Evolutionary conservation across 805 yeast species (phyloP).

Genomic region (Deakozyma indianensis): DNA sequence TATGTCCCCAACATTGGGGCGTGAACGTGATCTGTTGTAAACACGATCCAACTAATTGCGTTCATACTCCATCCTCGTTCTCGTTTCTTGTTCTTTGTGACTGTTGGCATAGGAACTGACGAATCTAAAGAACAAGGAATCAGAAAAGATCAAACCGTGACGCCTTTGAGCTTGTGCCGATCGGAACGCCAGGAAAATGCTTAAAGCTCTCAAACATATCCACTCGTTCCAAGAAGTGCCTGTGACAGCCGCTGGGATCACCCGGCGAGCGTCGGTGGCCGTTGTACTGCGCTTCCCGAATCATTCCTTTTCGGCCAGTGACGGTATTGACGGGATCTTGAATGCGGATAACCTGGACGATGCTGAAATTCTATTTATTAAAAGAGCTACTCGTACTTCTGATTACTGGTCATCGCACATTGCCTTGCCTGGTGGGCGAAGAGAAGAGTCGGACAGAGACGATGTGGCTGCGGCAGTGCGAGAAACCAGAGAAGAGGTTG

Average conservation of each 20-base stretch:
- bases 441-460: slow-evolving; percentile 21
- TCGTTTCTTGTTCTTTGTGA: no score
- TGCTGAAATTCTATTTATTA: slow-evolving; percentile 24
- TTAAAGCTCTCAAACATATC: slow-evolving; percentile 5
- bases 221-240: slow-evolving; percentile 6
- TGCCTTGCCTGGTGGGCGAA: slow-evolving; percentile 27
- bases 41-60: no score
- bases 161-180: no score
- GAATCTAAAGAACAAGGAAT: no score
- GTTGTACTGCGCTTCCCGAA: slow-evolving; percentile 12
- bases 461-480: slow-evolving; percentile 23
- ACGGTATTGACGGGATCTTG: not conserved
- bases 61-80: no score
- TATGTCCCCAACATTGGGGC: no score
- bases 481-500: slow-evolving; percentile 26
- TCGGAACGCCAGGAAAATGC: not conserved
- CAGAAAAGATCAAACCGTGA: no score
- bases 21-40: no score
- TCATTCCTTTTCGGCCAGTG: slow-evolving; percentile 1
- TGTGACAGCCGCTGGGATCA: slow-evolving; percentile 5
- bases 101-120: no score
- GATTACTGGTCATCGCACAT: slow-evolving; percentile 29
- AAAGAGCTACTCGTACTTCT: slow-evolving; percentile 19
- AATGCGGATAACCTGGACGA: slow-evolving; percentile 2
- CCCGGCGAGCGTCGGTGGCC: slow-evolving; percentile 14